Evolutionary conservation across 176 grass and related monocot genomes (phyloP), one percentile per base, ranked within the genome.

Genomic region (Oryza rufipogon): DNA sequence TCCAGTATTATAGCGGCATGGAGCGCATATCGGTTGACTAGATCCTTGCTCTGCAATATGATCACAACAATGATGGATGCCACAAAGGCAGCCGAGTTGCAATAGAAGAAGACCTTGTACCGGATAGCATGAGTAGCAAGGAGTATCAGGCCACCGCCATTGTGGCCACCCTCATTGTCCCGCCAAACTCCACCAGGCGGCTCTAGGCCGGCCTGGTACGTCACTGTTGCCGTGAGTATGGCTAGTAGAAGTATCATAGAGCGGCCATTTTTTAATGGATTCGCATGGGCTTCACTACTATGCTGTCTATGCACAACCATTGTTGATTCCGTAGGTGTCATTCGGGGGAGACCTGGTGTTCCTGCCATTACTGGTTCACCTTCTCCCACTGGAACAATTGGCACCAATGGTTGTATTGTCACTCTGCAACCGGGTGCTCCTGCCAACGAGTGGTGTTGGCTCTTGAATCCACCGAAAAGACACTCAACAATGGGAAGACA

Each of bases 181-280:
- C 51, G 69, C 87, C 82, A 85, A 9, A 89, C 49, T 42, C 82
- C 70, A 1, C 87, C 87, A 3, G 87, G 87, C 12, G 74, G 74
- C 12, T 61, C 54, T 11, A 79, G 14, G n/a, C 39, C 76, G 5
- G 60, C 60, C 10, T 65, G 60, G 39, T 65, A 64, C 7, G 87
- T 85, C 13, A 84, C 47, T 41, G 81, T 78, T 13, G 76, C 82
- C 8, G 77, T 68, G 0, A 89, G 47, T 33, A 46, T 66, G 22
- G 82, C 82, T 0, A 89, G 76, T 23, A 89, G 14, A 34, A 85
- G 83, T 14, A 79, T 25, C 22, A 65, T 16, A 14, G 22, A n/a
- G 7, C n/a, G 58, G 4, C 36, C 54, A 34, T 66, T 42, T 12
- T 78, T 20, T 9, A 48, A 11, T 49, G 47, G 47, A 49, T 49